Evolutionary conservation across 2,329 filamentous ascomycete species (phyloP), one percentile per base, ranked within the genome.

Genomic region (Calcarisporium arbuscula): DNA sequence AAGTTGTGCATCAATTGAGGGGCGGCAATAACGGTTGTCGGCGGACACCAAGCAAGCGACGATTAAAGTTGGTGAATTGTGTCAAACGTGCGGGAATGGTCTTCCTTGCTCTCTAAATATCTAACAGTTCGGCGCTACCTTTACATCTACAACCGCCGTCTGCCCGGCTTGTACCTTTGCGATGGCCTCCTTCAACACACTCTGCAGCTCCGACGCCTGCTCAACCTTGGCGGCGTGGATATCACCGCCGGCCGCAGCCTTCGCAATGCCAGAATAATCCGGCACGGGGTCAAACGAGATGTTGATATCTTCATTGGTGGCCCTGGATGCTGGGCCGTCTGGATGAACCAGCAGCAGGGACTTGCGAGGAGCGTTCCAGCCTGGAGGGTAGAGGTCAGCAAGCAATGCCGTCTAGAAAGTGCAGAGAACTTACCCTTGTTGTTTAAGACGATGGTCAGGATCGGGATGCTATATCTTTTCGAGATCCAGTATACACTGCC

Each of bases 241-340:
- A 15, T 74, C 62, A 6, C 74, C 74, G 2, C 68, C 70, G 0
- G 70, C 68, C 0, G 75, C 73, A 1, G 74, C 75, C 57, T 75
- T 74, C 15, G 74, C 76, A 32, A 80, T 77, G 23, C 72, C 74
- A 1, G 71, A 54, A 46, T 75, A 80, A 50, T 80, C 72, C 0
- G 75, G 76, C 5, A 63, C 60, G 0, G 76, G 76, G 18, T 66
- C 61, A 41, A 80, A 77, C 1, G 70, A 73, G 42, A 79, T 77
- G 47, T 77, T 78, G 44, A 78, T 68, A 50, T 79, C 76, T 38
- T 76, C 72, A 50, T 77, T 77, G n/a, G 62, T 69, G 1, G 71
- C 70, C 45, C 55, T 61, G 18, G 73, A 68, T 2, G 68, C 74
- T 4, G 69, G 51, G 0, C 74, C 75, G 5, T 77, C 59, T 1